These are phyloP conservation scores for Aristolochia contorta DNA, from an alignment of 164 flowering plant species.

Conservation along the genomic window DNA sequence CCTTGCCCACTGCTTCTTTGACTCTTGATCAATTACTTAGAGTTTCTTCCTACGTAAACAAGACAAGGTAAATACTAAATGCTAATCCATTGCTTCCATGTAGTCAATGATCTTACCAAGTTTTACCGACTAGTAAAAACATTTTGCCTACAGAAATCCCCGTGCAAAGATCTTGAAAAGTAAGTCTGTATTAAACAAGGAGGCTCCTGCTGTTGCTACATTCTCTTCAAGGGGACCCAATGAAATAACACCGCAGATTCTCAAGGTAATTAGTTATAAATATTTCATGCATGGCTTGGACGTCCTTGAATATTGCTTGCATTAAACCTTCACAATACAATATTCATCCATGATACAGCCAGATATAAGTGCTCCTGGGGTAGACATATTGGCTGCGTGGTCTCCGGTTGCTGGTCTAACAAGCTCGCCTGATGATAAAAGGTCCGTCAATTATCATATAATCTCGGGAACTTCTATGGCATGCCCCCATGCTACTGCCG, in stretches of 20 bases:
- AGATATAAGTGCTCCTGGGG: slow-evolving; percentile 58
- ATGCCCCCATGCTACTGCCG: slow-evolving; percentile 44
- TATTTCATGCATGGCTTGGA: too few relatives aligned
- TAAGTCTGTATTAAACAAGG: slow-evolving; percentile 5
- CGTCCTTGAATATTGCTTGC: too few relatives aligned
- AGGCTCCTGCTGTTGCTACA: slow-evolving; percentile 29
- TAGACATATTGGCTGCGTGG: slow-evolving; percentile 49
- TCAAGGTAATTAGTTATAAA: slow-evolving; percentile 16
- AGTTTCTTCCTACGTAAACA: background rate
- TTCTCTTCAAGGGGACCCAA: slow-evolving; percentile 63
- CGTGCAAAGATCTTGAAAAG: background rate
- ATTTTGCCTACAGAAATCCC: background rate
- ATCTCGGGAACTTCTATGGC: slow-evolving; percentile 43
- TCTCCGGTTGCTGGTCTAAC: slow-evolving; percentile 23
- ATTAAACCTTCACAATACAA: too few relatives aligned
- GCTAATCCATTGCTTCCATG: background rate
- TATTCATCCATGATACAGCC: slow-evolving; percentile 28
- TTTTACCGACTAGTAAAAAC: background rate
- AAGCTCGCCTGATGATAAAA: slow-evolving; percentile 9
- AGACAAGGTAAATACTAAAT: background rate
- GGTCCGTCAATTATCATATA: slow-evolving; percentile 24
- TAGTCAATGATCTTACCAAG: background rate
- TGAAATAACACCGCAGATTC: slow-evolving; percentile 21
- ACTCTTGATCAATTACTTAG: background rate
- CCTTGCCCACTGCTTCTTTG: background rate